These are phyloP conservation scores for Russula sp. DNA, from an alignment of 768 basidiomycete genomes.

Conservation along the genomic window DNA sequence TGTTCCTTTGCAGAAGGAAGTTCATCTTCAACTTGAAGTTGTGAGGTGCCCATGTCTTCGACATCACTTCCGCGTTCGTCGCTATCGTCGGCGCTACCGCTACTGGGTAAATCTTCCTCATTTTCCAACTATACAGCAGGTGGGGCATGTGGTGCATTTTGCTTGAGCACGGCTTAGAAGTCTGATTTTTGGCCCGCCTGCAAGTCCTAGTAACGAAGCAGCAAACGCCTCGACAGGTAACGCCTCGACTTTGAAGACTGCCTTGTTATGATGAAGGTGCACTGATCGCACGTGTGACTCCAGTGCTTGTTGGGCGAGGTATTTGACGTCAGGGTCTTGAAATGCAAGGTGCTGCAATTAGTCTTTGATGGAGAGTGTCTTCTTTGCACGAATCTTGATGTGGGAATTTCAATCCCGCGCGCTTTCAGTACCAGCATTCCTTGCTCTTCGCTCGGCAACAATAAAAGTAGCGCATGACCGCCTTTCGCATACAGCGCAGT, in stretches of 20 bases:
- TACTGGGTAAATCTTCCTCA: slow-evolving; percentile 27
- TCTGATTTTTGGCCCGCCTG: slow-evolving; percentile 94
- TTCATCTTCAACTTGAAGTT: too few relatives aligned
- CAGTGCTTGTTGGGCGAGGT: slow-evolving; percentile 91
- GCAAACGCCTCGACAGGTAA: slow-evolving; percentile 84
- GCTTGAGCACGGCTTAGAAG: slow-evolving; percentile 67
- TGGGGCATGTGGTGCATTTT: slow-evolving; percentile 55
- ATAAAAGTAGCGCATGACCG: slow-evolving; percentile 78
- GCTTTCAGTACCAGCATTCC: slow-evolving; percentile 78
- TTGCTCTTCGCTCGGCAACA: slow-evolving; percentile 89
- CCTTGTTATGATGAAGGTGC: slow-evolving; percentile 90
- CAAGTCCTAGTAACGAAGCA: slow-evolving; percentile 85
- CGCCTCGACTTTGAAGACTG: slow-evolving; percentile 80
- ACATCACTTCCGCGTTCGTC: background rate
- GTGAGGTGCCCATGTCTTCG: background rate
- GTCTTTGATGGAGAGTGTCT: slow-evolving; percentile 78
- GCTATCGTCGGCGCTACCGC: slow-evolving; percentile 11
- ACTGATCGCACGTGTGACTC: slow-evolving; percentile 95
- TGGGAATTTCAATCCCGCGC: slow-evolving; percentile 68
- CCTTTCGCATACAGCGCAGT: slow-evolving; percentile 92
- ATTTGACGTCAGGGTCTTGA: slow-evolving; percentile 95
- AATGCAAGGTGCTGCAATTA: slow-evolving; percentile 92
- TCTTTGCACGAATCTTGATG: slow-evolving; percentile 89
- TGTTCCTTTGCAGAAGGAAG: background rate
- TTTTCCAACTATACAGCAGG: slow-evolving; percentile 37